Base-by-base conservation (phyloP, 2,329 filamentous ascomycete species). In the Anisogramma anomala region DNA sequence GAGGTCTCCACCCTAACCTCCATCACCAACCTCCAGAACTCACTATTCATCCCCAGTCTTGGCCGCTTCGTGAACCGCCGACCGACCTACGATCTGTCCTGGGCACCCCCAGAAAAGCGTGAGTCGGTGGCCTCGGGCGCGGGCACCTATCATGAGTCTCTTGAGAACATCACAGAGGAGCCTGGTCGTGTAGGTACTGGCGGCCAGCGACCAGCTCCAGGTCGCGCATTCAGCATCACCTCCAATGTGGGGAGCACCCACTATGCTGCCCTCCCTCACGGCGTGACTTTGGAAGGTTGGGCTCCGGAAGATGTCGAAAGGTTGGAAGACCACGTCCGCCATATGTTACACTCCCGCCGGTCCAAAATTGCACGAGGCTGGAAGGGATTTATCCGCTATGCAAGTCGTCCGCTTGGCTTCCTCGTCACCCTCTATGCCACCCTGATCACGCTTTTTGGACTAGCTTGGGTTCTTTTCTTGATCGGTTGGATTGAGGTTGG, bases 401-500 rank as follows among this genome's bases (percentile, higher is more conserved):
- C 87, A 11, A 71, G 70, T 28, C 76, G 77, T 51, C 84, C 86
- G 1, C 68, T 94, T 27, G 86, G 86, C 1, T 85, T 91, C 55
- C 71, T 88, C 41, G 82, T 94, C 44, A 91, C 84, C 0, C 62
- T 93, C 3, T 94, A 94, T 58, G 85, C 84, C 7, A 79, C 74
- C 1, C 67, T 89, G 15, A 88, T 94, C 51, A 91, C 85, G 0
- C 67, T 88, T 0, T 94, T 93, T 52, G 85, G 85, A 53, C 68
- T 89, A 10, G 83, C 83, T 0, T 94, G 85, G 86, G 85, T 94
- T 1, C 71, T 93, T n/a, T 91, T 89, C 61, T 66, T 93, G 41
- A 94, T 94, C 56, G 84, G 80, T 35, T 93, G 85, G 85, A 84
- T 91, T 55, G 87, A 86, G 48, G 80, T 89, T 15, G 84, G 82